Conservation (phyloP, 441 rosid genomes). For the Eugenia klotzschiana region DNA sequence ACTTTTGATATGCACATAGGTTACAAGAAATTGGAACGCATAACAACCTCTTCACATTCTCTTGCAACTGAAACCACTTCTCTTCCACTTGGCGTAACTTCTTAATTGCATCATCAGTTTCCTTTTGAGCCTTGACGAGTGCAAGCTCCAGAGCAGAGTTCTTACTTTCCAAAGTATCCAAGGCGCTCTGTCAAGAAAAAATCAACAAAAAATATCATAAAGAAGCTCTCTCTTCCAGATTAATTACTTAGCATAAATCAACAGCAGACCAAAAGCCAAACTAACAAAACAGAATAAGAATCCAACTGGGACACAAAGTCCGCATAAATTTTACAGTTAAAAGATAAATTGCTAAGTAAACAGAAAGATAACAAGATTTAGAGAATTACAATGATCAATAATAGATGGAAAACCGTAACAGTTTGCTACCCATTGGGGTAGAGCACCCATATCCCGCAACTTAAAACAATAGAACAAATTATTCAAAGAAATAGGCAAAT, state of each 20-base stretch:
- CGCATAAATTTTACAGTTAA: neutral
- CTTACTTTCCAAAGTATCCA: constrained; percentile 54
- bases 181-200: constrained; percentile 36
- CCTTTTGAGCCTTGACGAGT: constrained; percentile 46
- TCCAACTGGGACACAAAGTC: neutral
- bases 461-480: neutral
- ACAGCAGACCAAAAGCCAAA: neutral
- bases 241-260: neutral
- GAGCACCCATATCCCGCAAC: neutral
- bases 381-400: neutral
- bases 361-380: neutral
- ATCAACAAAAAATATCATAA: neutral
- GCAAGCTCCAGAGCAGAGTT: constrained; percentile 58
- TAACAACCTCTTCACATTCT: constrained; percentile 49
- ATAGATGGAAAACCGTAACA: neutral
- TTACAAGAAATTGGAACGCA: neutral
- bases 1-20: neutral
- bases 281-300: neutral
- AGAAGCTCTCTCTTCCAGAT: neutral
- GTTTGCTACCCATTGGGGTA: neutral
- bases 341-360: neutral
- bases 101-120: constrained; percentile 28
- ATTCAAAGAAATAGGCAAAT: neutral
- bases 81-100: constrained; percentile 59
- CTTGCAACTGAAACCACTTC: constrained; percentile 59